Base-by-base conservation (phyloP, 2,329 filamentous ascomycete genomes). In the Pseudocercospora crystallina region DNA sequence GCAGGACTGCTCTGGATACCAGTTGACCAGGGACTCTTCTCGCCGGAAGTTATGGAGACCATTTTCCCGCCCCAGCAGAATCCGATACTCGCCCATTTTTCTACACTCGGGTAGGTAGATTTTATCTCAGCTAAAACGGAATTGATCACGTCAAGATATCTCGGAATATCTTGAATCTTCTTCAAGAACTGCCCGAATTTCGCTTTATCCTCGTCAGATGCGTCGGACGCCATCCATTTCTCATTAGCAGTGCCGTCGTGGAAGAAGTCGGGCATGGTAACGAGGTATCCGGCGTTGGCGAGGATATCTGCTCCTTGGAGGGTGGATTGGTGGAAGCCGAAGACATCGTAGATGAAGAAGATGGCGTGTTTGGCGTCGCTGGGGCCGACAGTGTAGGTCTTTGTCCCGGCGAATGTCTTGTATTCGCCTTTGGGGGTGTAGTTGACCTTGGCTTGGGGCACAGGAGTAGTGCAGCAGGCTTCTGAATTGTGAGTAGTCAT, bases 261-360 rank as follows among this genome's bases (percentile, higher is more conserved):
- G 60, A 71, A 70, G 20, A 69, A 56, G 41, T 71, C 67, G 13
- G 67, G 67, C 48, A 68, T 55, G 7, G 69, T 58, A 14, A 66
- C 62, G 14, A 63, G 53, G 51, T 68, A 69, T 47, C 61, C 61
- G 8, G 65, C 61, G 20, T 56, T 53, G 20, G 67, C 64, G 10
- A 70, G 49, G 20, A 61, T 63, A 47, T 70, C 67, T n/a, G 67
- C 67, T 11, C 69, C 59, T 2, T 69, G 62, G 43, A 62, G 61
- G 49, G 68, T 69, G 46, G 63, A 40, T 12, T 67, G 49, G 5
- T 62, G 60, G 26, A 67, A 51, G 37, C 68, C 68, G 45, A 65
- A 70, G 53, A 69, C 65, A 45, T 70, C 68, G 9, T 65, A 64
- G 12, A 69, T 53, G 47, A 61, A 68, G 7, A 70, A 40, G 13